Evolutionary conservation across 805 yeast species (phyloP).

Genomic region (Candida methanosorbosa): DNA sequence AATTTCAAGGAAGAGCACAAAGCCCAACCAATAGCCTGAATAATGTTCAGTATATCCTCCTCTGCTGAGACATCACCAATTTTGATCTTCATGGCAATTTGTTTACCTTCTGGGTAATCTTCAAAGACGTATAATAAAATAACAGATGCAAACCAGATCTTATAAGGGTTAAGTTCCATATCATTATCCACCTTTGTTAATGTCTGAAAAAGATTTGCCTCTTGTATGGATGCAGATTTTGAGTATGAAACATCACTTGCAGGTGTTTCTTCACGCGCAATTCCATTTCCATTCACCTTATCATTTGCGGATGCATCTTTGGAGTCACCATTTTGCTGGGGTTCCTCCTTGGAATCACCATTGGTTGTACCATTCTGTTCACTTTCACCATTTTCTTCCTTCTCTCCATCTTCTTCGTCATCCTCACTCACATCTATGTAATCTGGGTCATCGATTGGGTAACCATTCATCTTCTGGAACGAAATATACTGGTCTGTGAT

Average conservation of each 20-base stretch:
- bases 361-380: slow-evolving; percentile 1
- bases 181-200: slow-evolving; percentile 72
- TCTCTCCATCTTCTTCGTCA: background rate
- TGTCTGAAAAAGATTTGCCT: slow-evolving; percentile 59
- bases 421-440: slow-evolving; percentile 2
- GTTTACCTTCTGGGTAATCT: slow-evolving; percentile 41
- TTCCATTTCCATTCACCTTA: background rate
- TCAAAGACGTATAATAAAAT: slow-evolving; percentile 56
- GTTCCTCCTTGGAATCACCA: background rate
- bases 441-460: slow-evolving; percentile 8
- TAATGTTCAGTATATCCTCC: slow-evolving; percentile 60
- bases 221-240: slow-evolving; percentile 18
- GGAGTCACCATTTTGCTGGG: background rate
- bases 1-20: slow-evolving; percentile 54
- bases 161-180: slow-evolving; percentile 72
- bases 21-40: slow-evolving; percentile 74
- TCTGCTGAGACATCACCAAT: slow-evolving; percentile 53
- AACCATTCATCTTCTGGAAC: slow-evolving; percentile 24
- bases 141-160: slow-evolving; percentile 73
- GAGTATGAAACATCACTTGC: background rate
- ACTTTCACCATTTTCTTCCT: slow-evolving; percentile 1
- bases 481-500: slow-evolving; percentile 53
- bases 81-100: slow-evolving; percentile 36
- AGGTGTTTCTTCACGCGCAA: background rate
- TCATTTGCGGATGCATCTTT: background rate